phyloP scores from a whole-genome alignment of 2,329 filamentous ascomycete genomes.

The Aspergillus versicolor region DNA sequence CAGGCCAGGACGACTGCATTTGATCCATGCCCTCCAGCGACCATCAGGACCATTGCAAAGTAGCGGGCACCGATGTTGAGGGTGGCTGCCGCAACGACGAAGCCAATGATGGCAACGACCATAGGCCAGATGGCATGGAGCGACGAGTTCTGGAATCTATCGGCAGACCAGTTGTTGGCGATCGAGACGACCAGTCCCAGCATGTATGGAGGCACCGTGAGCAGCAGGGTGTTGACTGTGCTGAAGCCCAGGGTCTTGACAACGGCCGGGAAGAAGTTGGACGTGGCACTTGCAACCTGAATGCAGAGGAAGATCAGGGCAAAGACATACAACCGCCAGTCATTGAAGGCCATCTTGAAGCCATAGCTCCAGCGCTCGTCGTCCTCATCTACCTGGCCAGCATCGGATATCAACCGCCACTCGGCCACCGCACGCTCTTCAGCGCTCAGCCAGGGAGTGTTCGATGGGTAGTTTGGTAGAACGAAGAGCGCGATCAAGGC shows the following conservation, averaged over 20 bases:
- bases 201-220: conserved; percentile 1
- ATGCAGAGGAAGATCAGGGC: neutral
- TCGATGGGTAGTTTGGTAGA: neutral
- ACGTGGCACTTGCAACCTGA: conserved; percentile 3
- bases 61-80: neutral
- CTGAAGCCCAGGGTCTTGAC: neutral
- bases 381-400: neutral
- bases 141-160: neutral
- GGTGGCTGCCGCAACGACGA: neutral
- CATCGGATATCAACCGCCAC: conserved; percentile 1
- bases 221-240: neutral
- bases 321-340: conserved; percentile 2
- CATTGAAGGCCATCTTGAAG: conserved; percentile 1
- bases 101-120: neutral
- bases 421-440: neutral
- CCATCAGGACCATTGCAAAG: conserved; percentile 2
- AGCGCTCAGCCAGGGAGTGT: neutral
- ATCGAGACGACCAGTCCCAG: neutral
- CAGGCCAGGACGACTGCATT: neutral
- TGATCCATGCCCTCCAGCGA: neutral
- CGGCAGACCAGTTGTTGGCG: conserved; percentile 1
- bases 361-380: conserved; percentile 1
- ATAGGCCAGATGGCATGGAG: neutral
- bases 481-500: neutral
- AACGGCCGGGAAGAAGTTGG: conserved; percentile 1